These are phyloP conservation scores for Betula pendula DNA, from an alignment of 306 rosid genomes.

Conservation along the genomic window DNA sequence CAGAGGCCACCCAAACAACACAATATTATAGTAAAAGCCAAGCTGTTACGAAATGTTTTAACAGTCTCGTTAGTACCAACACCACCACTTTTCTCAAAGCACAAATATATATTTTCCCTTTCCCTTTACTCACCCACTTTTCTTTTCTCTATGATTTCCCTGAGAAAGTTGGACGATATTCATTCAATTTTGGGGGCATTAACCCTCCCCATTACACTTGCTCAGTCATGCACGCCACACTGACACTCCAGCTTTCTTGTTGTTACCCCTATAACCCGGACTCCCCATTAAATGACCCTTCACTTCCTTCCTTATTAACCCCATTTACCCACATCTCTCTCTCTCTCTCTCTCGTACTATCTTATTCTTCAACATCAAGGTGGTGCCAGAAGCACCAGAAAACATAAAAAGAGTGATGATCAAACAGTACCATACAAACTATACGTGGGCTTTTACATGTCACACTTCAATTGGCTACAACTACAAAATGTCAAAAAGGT, in stretches of 20 bases:
- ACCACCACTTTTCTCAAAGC: slow-evolving; percentile 15
- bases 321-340: not conserved
- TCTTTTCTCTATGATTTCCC: slow-evolving; percentile 13
- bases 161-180: slow-evolving; percentile 33
- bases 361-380: slow-evolving; percentile 23
- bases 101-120: not conserved
- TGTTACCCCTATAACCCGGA: slow-evolving; percentile 31
- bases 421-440: not conserved
- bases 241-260: slow-evolving; percentile 61
- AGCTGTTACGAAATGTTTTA: slow-evolving; percentile 39
- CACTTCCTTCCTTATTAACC: slow-evolving; percentile 36
- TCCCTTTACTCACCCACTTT: slow-evolving; percentile 23
- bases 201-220: slow-evolving; percentile 37
- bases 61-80: slow-evolving; percentile 14
- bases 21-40: slow-evolving; percentile 31
- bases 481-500: not conserved
- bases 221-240: slow-evolving; percentile 74
- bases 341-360: slow-evolving; percentile 28
- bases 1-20: not conserved
- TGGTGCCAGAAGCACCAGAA: slow-evolving; percentile 26
- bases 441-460: not conserved
- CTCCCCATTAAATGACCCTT: slow-evolving; percentile 43
- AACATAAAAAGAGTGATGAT: slow-evolving; percentile 39
- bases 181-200: slow-evolving; percentile 46
- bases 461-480: not conserved